Percentiles rank a stretch among this genome's conserved stretches.
Conservation (phyloP, 331 rosid genomes). For the Dryas integrifolia region DNA sequence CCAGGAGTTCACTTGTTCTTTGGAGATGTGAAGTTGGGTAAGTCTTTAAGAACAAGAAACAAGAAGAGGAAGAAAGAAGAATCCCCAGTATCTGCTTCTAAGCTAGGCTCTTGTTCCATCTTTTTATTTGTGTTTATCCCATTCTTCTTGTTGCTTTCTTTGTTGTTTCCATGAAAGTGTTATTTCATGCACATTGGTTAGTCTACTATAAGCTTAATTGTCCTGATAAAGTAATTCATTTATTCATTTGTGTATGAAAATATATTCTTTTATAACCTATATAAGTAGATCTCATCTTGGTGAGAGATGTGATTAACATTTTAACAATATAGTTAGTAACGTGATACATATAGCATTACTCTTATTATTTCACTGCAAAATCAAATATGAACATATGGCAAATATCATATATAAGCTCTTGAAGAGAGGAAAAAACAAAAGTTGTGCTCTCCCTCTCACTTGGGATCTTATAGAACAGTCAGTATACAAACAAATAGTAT, state of each 20-base stretch:
- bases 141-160: constrained; percentile 33
- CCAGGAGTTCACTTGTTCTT: constrained; percentile 65
- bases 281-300: too few species aligned
- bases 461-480: too few species aligned
- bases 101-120: constrained; percentile 20
- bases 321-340: too few species aligned
- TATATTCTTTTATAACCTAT: too few species aligned
- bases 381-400: too few species aligned
- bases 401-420: too few species aligned
- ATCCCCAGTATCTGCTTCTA: background rate
- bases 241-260: background rate
- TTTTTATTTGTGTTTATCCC: constrained; percentile 28
- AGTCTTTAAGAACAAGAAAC: constrained; percentile 7
- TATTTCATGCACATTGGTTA: background rate
- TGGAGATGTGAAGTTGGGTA: constrained; percentile 42
- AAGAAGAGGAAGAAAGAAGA: constrained; percentile 5
- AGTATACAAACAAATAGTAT: background rate
- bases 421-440: too few species aligned
- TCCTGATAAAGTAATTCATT: background rate
- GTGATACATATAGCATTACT: too few species aligned
- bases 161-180: constrained; percentile 19
- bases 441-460: too few species aligned
- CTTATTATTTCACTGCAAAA: too few species aligned
- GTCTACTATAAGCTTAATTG: background rate
- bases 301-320: too few species aligned